Evolutionary conservation across 164 flowering plant species (phyloP).

Genomic region (Vitis cinerea): DNA sequence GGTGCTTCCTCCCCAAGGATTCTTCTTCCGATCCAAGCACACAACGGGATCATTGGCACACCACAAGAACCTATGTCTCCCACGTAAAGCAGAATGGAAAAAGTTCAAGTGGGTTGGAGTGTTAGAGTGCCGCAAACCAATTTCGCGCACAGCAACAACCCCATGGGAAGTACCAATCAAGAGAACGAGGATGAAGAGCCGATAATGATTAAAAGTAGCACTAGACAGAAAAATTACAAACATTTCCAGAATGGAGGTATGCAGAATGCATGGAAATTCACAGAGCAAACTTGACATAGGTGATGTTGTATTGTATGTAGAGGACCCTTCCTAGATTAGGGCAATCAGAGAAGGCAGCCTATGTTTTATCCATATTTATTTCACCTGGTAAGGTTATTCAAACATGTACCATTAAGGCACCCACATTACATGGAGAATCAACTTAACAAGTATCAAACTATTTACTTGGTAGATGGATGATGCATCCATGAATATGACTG

Average conservation of each 20-base stretch:
- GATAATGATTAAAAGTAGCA: too few relatives aligned
- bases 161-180: too few relatives aligned
- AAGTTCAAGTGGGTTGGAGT: conserved; percentile 29
- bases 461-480: not conserved
- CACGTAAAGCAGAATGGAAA: conserved; percentile 20
- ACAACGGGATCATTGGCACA: conserved; percentile 28
- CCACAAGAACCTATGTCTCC: conserved; percentile 18
- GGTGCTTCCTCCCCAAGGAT: conserved; percentile 32
- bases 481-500: conserved; percentile 6
- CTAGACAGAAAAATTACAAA: too few relatives aligned
- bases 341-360: not conserved
- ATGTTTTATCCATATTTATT: not conserved
- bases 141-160: too few relatives aligned
- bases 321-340: not conserved
- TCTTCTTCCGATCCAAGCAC: conserved; percentile 31
- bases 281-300: too few relatives aligned
- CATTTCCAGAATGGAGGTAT: too few relatives aligned
- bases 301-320: not conserved
- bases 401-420: conserved; percentile 1
- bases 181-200: too few relatives aligned
- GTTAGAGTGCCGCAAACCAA: not conserved
- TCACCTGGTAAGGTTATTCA: not conserved
- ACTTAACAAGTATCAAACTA: conserved; percentile 11
- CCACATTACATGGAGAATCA: conserved; percentile 2
- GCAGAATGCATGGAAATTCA: too few relatives aligned